These are phyloP conservation scores for Puya raimondii DNA, from an alignment of 176 grass and related monocot genomes.

Conservation along the genomic window DNA sequence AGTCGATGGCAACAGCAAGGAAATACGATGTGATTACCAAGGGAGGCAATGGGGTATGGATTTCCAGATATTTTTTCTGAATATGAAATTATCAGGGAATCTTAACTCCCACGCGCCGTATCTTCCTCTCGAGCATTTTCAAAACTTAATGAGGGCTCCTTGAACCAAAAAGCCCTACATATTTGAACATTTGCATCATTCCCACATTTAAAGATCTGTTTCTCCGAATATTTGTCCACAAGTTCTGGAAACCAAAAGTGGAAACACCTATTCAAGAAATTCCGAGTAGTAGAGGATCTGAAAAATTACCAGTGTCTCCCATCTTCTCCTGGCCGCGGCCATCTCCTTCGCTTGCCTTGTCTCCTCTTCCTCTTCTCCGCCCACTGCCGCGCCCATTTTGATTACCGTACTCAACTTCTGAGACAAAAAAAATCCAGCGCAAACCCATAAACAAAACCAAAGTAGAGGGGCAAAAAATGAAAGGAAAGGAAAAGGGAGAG, in stretches of 20 bases:
- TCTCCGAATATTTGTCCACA: background rate
- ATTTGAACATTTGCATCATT: background rate
- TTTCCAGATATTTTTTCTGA: too few relatives aligned
- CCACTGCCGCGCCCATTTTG: conserved; percentile 46
- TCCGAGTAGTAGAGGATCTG: conserved; percentile 4
- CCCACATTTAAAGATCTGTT: background rate
- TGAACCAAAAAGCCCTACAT: background rate
- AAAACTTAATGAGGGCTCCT: background rate
- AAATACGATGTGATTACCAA: too few relatives aligned
- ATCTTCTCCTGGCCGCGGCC: conserved; percentile 79
- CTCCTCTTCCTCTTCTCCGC: conserved; percentile 71
- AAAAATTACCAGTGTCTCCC: conserved; percentile 68
- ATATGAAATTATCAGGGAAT: too few relatives aligned
- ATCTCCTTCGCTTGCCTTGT: conserved; percentile 72
- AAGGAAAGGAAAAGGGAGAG: background rate
- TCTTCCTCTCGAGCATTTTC: background rate
- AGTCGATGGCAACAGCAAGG: too few relatives aligned
- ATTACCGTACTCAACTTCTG: conserved; percentile 44
- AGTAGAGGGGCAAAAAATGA: background rate
- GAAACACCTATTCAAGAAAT: conserved; percentile 4
- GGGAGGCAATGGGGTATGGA: too few relatives aligned
- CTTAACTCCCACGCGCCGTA: too few relatives aligned
- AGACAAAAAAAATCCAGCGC: background rate
- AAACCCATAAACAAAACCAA: background rate
- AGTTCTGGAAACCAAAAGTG: background rate